These are phyloP conservation scores for Cyclostephanos tholiformis DNA, from an alignment of 108 stramenopile genomes.

Conservation along the genomic window DNA sequence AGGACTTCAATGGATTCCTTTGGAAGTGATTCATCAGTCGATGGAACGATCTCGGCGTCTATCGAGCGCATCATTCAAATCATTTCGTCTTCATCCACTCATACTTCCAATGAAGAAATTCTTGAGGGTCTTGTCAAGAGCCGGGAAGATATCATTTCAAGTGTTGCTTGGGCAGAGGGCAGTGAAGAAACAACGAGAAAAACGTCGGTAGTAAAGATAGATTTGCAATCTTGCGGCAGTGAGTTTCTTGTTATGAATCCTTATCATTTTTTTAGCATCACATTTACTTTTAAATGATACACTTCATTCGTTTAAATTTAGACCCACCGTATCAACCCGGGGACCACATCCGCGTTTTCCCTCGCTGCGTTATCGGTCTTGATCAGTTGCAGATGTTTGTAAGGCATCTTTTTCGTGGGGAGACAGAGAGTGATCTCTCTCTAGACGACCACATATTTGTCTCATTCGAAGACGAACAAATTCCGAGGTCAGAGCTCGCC, in stretches of 20 bases:
- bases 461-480: constrained; percentile 3
- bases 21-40: no score
- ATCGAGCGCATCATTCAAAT: no score
- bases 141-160: constrained; percentile 5
- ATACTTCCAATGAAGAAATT: not conserved
- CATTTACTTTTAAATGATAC: not conserved
- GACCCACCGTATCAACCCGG: constrained; percentile 19
- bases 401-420: not conserved
- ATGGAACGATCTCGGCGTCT: no score
- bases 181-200: not conserved
- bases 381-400: constrained; percentile 13
- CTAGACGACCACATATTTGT: constrained; percentile 18
- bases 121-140: constrained; percentile 1
- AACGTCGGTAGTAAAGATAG: constrained; percentile 11
- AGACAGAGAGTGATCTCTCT: not conserved
- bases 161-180: not conserved
- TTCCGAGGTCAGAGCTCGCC: constrained; percentile 4
- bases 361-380: constrained; percentile 5
- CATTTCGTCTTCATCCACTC: no score
- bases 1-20: not conserved
- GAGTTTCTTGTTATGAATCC: not conserved
- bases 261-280: not conserved
- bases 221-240: constrained; percentile 4
- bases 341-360: constrained; percentile 17
- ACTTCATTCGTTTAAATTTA: not conserved